Conservation (phyloP, 139 green algal species). For the Gonium pectorale region DNA sequence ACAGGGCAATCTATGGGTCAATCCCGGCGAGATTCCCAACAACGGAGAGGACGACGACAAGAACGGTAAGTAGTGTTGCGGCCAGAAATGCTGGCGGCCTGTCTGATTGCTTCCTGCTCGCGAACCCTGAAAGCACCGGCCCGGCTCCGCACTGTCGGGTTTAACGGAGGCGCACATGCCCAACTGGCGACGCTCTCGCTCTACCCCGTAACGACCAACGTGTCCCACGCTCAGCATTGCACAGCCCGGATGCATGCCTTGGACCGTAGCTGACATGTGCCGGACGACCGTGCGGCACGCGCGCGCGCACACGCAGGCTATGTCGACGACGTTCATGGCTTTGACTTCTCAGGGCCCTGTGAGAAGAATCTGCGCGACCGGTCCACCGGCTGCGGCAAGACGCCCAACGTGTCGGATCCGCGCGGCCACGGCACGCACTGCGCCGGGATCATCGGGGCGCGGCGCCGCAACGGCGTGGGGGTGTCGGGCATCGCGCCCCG, state of each 20-base stretch:
- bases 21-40: conserved; percentile 65
- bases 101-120: too few relatives aligned
- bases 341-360: conserved; percentile 29
- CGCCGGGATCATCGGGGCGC: conserved; percentile 17
- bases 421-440: conserved; percentile 20
- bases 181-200: not conserved
- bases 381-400: not conserved
- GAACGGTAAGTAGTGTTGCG: conserved; percentile 60
- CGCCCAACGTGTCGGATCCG: not conserved
- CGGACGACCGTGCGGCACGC: not conserved
- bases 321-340: conserved; percentile 21
- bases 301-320: not conserved
- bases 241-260: not conserved
- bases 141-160: not conserved
- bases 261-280: not conserved
- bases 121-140: not conserved
- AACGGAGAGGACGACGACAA: conserved; percentile 77
- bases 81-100: too few relatives aligned
- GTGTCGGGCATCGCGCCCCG: not conserved
- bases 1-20: conserved; percentile 69
- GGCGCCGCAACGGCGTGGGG: conserved; percentile 16
- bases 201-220: not conserved
- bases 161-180: too few relatives aligned
- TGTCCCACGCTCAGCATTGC: not conserved
- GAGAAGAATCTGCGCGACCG: not conserved